Base-by-base conservation (phyloP, 441 rosid species). In the Manihot esculenta region DNA sequence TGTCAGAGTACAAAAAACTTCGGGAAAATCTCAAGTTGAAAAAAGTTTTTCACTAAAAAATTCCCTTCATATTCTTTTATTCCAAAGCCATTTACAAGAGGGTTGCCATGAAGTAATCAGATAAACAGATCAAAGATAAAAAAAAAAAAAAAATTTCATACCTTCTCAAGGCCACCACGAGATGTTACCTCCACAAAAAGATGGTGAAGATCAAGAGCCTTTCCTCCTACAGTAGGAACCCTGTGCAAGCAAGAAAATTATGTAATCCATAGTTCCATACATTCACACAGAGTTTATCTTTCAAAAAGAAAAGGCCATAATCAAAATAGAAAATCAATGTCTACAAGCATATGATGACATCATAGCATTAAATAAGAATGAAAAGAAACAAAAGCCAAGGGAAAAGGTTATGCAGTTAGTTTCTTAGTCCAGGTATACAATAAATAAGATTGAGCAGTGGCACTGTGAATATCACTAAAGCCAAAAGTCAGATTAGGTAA, bases 121-220 rank as follows among this genome's bases (percentile, higher is more conserved):
- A 30, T 30, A 30, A 30, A 18, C 1, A 18, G 3, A 38, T 3
- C 10, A 57, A 15, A 5, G 24, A 13, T 14, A 17, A 14, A 27
- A 56, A 23, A 45, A 14, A 45, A 74, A 7, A 51, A 67, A 35
- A n/a, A n/a, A n/a, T n/a, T n/a, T 26, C 18, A 14, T 63, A 91
- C 98, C 98, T 80, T 85, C 75, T 87, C 88, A n/a, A 92, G 79
- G 72, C 99, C 99, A 71, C 99, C 97, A 53, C 97, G 91, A 65
- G 92, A 78, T 0, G 97, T 90, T 64, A 94, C 99, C 86, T 92
- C 93, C 59, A 86, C 78, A 74, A 94, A 94, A 62, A 94, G 96
- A 62, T 74, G 87, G 81, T 92, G 89, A 74, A 94, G 82, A 80
- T 94, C 92, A 44, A 92, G 87, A 76, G 78, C 78, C 68, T 62